A percentile compares a stretch with the other conserved stretches of the same genome.
Conservation (phyloP, 257 asterid genomes). For the Solanum phureja region DNA sequence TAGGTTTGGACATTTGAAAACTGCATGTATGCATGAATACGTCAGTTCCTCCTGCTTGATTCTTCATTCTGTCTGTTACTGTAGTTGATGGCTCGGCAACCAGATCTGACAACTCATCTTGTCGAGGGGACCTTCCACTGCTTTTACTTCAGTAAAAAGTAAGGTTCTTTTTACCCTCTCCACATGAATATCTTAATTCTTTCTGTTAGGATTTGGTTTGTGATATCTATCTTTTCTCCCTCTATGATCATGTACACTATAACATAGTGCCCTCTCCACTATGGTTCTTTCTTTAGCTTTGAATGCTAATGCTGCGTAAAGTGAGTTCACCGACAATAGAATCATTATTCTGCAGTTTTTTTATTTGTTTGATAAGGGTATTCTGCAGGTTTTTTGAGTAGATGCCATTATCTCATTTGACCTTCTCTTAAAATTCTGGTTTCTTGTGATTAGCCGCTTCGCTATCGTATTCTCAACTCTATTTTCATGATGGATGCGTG, state of each 20-base stretch:
- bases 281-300: background rate
- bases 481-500: background rate
- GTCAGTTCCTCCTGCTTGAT: background rate
- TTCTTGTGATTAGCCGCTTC: background rate
- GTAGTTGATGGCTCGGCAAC: slow-evolving; percentile 56
- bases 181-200: background rate
- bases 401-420: background rate
- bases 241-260: background rate
- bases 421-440: background rate
- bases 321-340: background rate
- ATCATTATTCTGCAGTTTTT: background rate
- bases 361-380: background rate
- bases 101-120: slow-evolving; percentile 42
- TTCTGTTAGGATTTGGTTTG: background rate
- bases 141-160: slow-evolving; percentile 53
- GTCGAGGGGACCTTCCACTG: slow-evolving; percentile 68
- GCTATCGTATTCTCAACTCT: background rate
- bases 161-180: slow-evolving; percentile 19
- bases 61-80: background rate
- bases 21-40: background rate
- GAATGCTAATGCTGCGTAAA: background rate
- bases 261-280: background rate
- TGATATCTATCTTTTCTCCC: background rate
- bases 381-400: background rate
- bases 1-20: background rate